Evolutionary conservation across 2,329 filamentous ascomycete genomes (phyloP).

Genomic region (Chrysoporthe austroafricana): DNA sequence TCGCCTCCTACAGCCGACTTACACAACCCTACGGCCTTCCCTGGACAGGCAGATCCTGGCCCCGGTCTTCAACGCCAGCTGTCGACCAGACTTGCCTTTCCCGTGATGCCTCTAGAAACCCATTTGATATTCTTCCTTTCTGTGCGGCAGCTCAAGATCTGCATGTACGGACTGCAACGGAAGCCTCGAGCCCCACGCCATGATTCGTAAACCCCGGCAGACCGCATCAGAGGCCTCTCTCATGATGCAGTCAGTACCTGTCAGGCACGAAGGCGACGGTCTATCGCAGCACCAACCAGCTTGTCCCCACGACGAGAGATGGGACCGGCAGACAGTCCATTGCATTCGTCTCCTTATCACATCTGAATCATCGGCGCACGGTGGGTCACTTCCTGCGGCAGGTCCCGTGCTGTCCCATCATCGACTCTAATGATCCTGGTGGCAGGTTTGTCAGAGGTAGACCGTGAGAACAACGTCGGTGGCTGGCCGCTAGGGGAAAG

Average conservation of each 20-base stretch:
- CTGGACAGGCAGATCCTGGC: not conserved
- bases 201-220: not conserved
- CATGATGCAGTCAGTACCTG: not conserved
- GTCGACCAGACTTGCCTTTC: not conserved
- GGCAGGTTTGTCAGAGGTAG: not conserved
- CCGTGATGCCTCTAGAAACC: not conserved
- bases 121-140: slow-evolving; percentile 1
- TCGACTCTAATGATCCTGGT: slow-evolving; percentile 7
- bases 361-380: not conserved
- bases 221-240: not conserved
- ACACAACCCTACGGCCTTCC: slow-evolving; percentile 19
- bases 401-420: slow-evolving; percentile 4
- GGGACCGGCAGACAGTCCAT: not conserved
- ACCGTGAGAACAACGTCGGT: slow-evolving; percentile 11
- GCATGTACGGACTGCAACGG: not conserved
- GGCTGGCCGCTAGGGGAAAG: slow-evolving; percentile 5
- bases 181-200: not conserved
- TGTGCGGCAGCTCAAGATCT: not conserved
- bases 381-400: not conserved
- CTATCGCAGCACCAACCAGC: not conserved
- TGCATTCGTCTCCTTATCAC: not conserved
- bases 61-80: not conserved
- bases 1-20: slow-evolving; percentile 14
- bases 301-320: not conserved
- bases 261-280: not conserved